Evolutionary conservation across 805 yeast genomes (phyloP), one percentile per base, ranked within the genome.

Genomic region (Yarrowia sp.): DNA sequence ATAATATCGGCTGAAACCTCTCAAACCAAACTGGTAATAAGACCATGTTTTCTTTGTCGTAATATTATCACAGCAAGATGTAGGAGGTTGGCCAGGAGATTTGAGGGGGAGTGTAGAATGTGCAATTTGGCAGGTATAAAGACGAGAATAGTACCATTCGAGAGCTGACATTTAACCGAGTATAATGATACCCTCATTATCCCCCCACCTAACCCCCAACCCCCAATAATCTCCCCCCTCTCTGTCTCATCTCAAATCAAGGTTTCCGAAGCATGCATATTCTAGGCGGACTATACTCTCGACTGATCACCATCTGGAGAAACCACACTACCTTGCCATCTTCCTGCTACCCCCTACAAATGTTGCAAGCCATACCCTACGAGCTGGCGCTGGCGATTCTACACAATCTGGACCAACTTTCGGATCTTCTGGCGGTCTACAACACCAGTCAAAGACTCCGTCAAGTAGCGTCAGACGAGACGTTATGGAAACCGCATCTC

Each of bases 321-420:
- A 48, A 17, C 35, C 35, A 28, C n/a, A n/a, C 26, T 2, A 19
- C 36, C 5, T 21, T 36, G 12, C 5, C 52, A 17, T 7, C 22
- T 28, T 7, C 24, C 4, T 16, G 12, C 26, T 11, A n/a, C 16
- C 19, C 54, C 19, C 21, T 30, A n/a, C n/a, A n/a, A 22, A 54
- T 54, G 61, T 22, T 54, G n/a, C 35, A 54, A 36, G 21, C 26
- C n/a, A 24, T 54, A 19, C 61, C 61, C 14, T 54, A 54, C 61
- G 61, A 54, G 30, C 17, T 54, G 4, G 35, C 61, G 26, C 33
- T 54, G 30, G 24, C 61, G 61, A 54, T 54, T 19, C 35, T 54
- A 26, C 61, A 54, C 26, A 24, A 54, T 2, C 35, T 54, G 17
- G 46, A 38, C 36, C 17, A 54, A 7, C 61, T 54, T 5, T 8